These are phyloP conservation scores for Acacia concinna DNA, from an alignment of 331 rosid genomes.

Conservation along the genomic window DNA sequence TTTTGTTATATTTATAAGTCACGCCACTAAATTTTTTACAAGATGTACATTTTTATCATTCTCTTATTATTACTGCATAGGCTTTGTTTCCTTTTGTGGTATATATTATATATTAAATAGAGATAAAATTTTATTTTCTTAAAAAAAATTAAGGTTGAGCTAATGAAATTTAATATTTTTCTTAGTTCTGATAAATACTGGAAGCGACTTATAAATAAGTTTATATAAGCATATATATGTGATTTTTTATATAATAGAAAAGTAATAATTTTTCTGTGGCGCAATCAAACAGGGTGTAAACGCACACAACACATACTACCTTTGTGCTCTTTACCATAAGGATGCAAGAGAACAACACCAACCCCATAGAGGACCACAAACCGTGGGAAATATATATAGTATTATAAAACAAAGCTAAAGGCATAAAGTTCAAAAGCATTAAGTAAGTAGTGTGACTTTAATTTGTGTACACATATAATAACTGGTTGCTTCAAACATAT, in stretches of 20 bases:
- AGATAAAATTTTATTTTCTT: too few species aligned
- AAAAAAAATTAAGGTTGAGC: too few species aligned
- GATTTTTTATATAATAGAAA: not conserved
- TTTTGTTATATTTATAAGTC: too few species aligned
- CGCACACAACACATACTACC: constrained; percentile 27
- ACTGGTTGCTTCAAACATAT: not conserved
- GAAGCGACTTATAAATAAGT: too few species aligned
- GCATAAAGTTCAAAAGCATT: constrained; percentile 1
- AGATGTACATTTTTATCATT: too few species aligned
- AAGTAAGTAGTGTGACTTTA: not conserved
- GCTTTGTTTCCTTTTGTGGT: too few species aligned
- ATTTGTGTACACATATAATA: not conserved
- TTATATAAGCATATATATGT: not conserved
- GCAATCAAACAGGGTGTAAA: not conserved
- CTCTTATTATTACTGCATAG: too few species aligned
- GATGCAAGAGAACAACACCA: not conserved
- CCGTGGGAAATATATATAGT: not conserved
- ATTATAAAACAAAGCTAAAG: constrained; percentile 15
- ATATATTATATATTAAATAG: too few species aligned
- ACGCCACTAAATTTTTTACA: too few species aligned
- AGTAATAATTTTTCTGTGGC: not conserved
- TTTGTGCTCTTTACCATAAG: not conserved
- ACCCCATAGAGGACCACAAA: not conserved
- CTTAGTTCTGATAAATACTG: too few species aligned
- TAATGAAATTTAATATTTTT: too few species aligned